Conservation (phyloP, 805 yeast species). For the Ogataea wickerhamii region DNA sequence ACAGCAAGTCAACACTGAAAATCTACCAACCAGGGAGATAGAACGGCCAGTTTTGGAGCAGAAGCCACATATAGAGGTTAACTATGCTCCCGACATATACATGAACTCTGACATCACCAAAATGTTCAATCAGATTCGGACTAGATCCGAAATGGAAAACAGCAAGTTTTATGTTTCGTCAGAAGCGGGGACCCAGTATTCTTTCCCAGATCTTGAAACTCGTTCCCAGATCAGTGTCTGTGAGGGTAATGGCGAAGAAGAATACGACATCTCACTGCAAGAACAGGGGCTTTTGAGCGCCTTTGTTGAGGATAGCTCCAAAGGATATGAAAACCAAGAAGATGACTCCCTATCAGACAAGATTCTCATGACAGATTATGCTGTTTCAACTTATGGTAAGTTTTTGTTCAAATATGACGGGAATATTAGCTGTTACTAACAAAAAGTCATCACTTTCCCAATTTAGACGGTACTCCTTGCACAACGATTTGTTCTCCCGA, state of each 20-base stretch:
- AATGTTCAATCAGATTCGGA: constrained; percentile 13
- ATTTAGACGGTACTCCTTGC: constrained; percentile 9
- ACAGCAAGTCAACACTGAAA: neutral
- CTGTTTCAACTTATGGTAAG: constrained; percentile 8
- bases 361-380: constrained; percentile 2
- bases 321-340: constrained; percentile 4
- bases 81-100: constrained; percentile 19
- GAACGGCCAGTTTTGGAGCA: neutral
- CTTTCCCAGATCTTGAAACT: constrained; percentile 19
- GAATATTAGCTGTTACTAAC: neutral
- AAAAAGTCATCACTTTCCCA: too few relatives aligned
- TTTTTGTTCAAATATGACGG: neutral
- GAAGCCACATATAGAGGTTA: neutral
- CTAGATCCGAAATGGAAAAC: constrained; percentile 10
- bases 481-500: constrained; percentile 11
- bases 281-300: constrained; percentile 16
- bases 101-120: constrained; percentile 18
- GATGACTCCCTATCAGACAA: neutral
- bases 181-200: constrained; percentile 4
- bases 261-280: constrained; percentile 1
- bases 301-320: constrained; percentile 14
- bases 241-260: constrained; percentile 2
- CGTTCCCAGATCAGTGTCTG: constrained; percentile 9
- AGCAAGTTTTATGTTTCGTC: constrained; percentile 14
- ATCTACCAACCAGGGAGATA: neutral